phyloP scores from a whole-genome alignment of 2,329 filamentous ascomycete genomes.

The Talaromyces piceae region DNA sequence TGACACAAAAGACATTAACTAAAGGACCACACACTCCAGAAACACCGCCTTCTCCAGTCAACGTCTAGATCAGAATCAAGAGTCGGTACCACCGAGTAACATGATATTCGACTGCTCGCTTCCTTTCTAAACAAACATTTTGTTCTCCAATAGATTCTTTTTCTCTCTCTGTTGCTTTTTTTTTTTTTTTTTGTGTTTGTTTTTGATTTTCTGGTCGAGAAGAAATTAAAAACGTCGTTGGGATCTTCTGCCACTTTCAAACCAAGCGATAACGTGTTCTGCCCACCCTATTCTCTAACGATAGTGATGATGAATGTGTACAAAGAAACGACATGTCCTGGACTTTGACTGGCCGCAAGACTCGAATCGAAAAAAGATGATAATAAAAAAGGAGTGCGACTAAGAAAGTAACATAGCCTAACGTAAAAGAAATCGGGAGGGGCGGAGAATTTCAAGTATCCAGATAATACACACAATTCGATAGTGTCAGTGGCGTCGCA shows the following conservation, averaged over 20 bases:
- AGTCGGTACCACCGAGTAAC: background rate
- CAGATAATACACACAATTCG: slow-evolving; percentile 5
- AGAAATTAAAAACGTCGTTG: background rate
- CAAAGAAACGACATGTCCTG: slow-evolving; percentile 6
- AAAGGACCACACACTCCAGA: slow-evolving; percentile 13
- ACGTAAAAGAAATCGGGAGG: background rate
- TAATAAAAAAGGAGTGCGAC: no score
- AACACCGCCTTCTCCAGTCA: slow-evolving; percentile 13
- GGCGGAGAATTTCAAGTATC: background rate
- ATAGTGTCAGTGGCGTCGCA: slow-evolving; percentile 1
- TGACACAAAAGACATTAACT: slow-evolving; percentile 11
- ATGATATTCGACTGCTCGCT: slow-evolving; percentile 1
- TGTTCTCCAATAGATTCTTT: slow-evolving; percentile 10
- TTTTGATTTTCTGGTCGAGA: background rate
- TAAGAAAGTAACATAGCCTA: slow-evolving; percentile 1
- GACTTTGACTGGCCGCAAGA: slow-evolving; percentile 1
- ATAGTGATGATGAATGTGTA: slow-evolving; percentile 6
- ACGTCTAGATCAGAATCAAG: slow-evolving; percentile 8
- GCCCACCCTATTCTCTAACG: slow-evolving; percentile 3
- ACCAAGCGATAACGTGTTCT: slow-evolving; percentile 2
- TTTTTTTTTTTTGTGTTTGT: background rate
- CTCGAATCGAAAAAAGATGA: slow-evolving; percentile 4
- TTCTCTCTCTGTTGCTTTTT: background rate
- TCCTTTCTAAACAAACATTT: slow-evolving; percentile 7
- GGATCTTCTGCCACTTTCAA: slow-evolving; percentile 6